Percentiles rank a stretch among this genome's conserved stretches.
These are phyloP conservation scores for Leptosphaerulina australis DNA, from an alignment of 2,329 filamentous ascomycete genomes.

Conservation along the genomic window DNA sequence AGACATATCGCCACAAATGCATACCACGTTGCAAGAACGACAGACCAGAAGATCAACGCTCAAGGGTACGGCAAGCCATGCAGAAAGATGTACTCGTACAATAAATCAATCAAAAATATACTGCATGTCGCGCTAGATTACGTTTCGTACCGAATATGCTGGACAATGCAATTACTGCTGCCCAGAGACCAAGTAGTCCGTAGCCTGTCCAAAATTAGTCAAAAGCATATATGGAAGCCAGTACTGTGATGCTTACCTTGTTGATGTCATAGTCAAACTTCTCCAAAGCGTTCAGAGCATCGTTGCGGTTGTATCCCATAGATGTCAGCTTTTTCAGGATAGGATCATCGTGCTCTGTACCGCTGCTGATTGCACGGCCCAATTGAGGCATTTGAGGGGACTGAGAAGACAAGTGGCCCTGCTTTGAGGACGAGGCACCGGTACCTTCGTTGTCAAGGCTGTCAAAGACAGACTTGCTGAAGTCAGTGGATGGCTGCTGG, in stretches of 20 bases:
- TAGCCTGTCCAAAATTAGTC: constrained; percentile 40
- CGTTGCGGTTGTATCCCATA: constrained; percentile 82
- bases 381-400: constrained; percentile 51
- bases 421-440: constrained; percentile 39
- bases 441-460: constrained; percentile 44
- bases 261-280: constrained; percentile 96
- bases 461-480: constrained; percentile 47
- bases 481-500: constrained; percentile 43
- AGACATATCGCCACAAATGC: constrained; percentile 21
- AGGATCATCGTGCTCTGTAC: constrained; percentile 85
- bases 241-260: constrained; percentile 64
- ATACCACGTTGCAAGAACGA: constrained; percentile 12
- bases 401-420: constrained; percentile 20
- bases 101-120: constrained; percentile 22
- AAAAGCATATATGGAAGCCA: background rate
- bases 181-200: constrained; percentile 42
- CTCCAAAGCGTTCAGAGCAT: constrained; percentile 81
- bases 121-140: constrained; percentile 16
- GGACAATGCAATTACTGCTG: constrained; percentile 8
- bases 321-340: constrained; percentile 86
- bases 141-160: constrained; percentile 5
- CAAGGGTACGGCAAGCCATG: constrained; percentile 37
- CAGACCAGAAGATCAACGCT: constrained; percentile 27
- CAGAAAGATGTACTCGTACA: constrained; percentile 43
- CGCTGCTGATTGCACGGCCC: constrained; percentile 73